Conservation (phyloP, 1,284 basidiomycete genomes). For the Blastosporella zonata region DNA sequence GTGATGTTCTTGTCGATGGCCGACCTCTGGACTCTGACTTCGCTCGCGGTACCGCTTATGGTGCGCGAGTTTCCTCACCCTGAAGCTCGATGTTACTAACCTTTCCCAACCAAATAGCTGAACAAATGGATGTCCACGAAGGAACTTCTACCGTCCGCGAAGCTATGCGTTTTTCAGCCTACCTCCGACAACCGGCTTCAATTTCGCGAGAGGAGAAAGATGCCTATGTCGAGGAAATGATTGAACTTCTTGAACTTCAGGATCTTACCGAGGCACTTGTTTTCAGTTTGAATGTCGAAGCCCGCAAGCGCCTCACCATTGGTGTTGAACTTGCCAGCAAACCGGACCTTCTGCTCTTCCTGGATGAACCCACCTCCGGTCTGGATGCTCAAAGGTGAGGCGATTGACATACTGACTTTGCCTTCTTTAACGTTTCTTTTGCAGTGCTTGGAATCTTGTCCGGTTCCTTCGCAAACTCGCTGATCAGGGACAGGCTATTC, state of each 20-base stretch:
- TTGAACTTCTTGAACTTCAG: neutral
- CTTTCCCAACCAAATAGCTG: neutral
- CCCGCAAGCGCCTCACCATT: constrained; percentile 80
- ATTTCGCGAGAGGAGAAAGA: constrained; percentile 72
- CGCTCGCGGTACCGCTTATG: neutral
- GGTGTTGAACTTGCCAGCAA: constrained; percentile 81
- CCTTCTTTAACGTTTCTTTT: constrained; percentile 61
- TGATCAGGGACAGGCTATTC: constrained; percentile 80
- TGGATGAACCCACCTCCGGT: constrained; percentile 83
- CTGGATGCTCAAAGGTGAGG: constrained; percentile 73
- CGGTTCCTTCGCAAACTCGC: constrained; percentile 84
- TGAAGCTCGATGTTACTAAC: neutral
- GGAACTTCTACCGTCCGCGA: constrained; percentile 74
- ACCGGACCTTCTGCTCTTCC: constrained; percentile 76
- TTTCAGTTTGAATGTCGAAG: constrained; percentile 77
- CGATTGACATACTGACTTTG: neutral
- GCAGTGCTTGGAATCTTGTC: constrained; percentile 74
- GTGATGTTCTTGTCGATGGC: constrained; percentile 78
- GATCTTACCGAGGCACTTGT: constrained; percentile 39
- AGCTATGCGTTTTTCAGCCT: constrained; percentile 78
- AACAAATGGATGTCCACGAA: constrained; percentile 72
- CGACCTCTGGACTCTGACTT: constrained; percentile 57
- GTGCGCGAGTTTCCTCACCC: neutral
- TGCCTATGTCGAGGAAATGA: constrained; percentile 35
- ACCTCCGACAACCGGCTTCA: constrained; percentile 69